phyloP scores from a whole-genome alignment of 2,329 filamentous ascomycete genomes.

The Ophiosphaerella herpotricha region DNA sequence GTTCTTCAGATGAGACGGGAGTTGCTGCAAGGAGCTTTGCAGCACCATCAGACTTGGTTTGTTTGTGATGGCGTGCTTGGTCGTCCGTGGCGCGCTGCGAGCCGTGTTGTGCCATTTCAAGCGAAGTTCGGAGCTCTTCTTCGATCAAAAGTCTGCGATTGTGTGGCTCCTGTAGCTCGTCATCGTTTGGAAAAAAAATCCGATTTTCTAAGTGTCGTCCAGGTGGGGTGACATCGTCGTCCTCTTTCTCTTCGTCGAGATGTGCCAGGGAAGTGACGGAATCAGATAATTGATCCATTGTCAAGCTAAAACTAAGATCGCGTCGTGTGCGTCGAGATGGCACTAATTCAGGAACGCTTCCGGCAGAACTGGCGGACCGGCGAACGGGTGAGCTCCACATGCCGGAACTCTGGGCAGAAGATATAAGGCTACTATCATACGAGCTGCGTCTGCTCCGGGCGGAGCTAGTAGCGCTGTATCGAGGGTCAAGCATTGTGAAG shows the following conservation, averaged over 20 bases:
- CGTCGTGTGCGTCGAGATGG: slow-evolving; percentile 40
- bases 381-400: slow-evolving; percentile 42
- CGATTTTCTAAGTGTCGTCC: slow-evolving; percentile 26
- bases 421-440: slow-evolving; percentile 60
- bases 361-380: slow-evolving; percentile 45
- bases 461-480: slow-evolving; percentile 46
- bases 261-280: slow-evolving; percentile 34
- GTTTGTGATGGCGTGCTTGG: slow-evolving; percentile 33
- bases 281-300: slow-evolving; percentile 40
- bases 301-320: slow-evolving; percentile 32
- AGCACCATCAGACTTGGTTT: slow-evolving; percentile 39
- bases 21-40: slow-evolving; percentile 33
- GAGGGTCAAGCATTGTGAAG: slow-evolving; percentile 51
- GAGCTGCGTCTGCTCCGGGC: slow-evolving; percentile 60
- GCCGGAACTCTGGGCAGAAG: slow-evolving; percentile 39
- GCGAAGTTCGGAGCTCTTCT: slow-evolving; percentile 28
- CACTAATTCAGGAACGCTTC: slow-evolving; percentile 46
- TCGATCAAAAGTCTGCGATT: slow-evolving; percentile 14
- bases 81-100: slow-evolving; percentile 23
- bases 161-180: slow-evolving; percentile 19
- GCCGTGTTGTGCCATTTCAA: slow-evolving; percentile 33
- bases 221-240: slow-evolving; percentile 37
- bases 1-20: slow-evolving; percentile 6
- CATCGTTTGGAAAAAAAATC: slow-evolving; percentile 38
- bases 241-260: slow-evolving; percentile 33